Evolutionary conservation across 2,329 filamentous ascomycete genomes (phyloP).

Genomic region (Aspergillus pseudoglaucus): DNA sequence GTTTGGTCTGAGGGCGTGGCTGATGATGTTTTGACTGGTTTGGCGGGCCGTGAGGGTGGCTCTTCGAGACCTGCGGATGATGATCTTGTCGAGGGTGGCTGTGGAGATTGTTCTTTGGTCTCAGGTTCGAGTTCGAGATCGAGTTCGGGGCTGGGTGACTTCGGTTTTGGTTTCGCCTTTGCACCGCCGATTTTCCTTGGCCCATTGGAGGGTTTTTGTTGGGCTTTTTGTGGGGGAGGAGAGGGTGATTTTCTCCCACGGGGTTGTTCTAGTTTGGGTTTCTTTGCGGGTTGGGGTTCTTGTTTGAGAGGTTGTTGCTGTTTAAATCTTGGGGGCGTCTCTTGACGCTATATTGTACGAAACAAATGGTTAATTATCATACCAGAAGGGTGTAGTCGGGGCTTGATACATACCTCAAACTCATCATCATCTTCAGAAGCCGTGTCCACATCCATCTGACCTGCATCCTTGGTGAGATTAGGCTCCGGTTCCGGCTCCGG

Average conservation of each 20-base stretch:
- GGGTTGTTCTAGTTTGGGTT: conserved; percentile 3
- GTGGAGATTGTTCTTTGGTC: not conserved
- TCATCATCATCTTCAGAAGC: conserved; percentile 27
- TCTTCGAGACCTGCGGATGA: not conserved
- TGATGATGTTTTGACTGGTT: not conserved
- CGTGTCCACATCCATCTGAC: conserved; percentile 14
- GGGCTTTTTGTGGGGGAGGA: conserved; percentile 5
- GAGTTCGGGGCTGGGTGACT: not conserved
- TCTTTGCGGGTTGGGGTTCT: conserved; percentile 2
- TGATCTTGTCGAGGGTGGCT: not conserved
- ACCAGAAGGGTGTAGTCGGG: not conserved
- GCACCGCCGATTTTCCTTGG: conserved; percentile 28
- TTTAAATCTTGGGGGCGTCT: conserved; percentile 28
- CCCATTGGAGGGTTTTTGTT: conserved; percentile 6
- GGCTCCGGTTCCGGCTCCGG: conserved; percentile 1
- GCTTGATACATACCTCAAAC: conserved; percentile 28
- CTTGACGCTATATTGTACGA: conserved; percentile 28
- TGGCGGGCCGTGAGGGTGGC: not conserved
- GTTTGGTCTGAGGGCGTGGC: not conserved
- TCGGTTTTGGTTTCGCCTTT: conserved; percentile 16
- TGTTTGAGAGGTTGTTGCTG: conserved; percentile 5
- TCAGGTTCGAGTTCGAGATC: not conserved
- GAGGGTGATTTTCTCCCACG: not conserved
- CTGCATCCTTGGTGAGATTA: not conserved
- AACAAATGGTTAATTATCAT: not conserved